Conservation (phyloP, 2,329 filamentous ascomycete species). For the Ascochyta koolunga region DNA sequence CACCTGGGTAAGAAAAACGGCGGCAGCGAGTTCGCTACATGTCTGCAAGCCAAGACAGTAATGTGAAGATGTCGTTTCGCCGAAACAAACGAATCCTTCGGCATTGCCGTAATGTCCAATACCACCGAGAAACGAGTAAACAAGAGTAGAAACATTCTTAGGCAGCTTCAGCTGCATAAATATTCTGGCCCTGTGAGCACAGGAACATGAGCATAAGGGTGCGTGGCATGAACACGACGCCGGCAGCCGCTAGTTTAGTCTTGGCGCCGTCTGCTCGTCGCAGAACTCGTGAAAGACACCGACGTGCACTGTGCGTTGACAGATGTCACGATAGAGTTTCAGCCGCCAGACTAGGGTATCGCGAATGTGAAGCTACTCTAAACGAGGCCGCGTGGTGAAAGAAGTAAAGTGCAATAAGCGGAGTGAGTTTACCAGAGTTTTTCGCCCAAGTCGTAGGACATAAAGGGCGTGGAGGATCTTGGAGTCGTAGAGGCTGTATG, state of each 20-base stretch:
- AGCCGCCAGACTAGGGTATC: constrained; percentile 3
- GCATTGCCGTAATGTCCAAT: not conserved
- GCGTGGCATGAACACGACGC: not conserved
- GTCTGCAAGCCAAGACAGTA: not conserved
- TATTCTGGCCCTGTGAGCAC: constrained; percentile 5
- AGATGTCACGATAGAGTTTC: constrained; percentile 10
- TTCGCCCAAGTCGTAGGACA: not conserved
- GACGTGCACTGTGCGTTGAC: constrained; percentile 11
- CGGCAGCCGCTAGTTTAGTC: not conserved
- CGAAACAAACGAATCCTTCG: not conserved
- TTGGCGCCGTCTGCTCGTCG: constrained; percentile 2
- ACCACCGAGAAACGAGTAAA: constrained; percentile 6
- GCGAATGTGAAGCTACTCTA: constrained; percentile 7
- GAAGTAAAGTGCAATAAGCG: not conserved
- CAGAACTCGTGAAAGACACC: not conserved
- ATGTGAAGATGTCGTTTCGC: not conserved
- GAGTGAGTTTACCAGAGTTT: not conserved
- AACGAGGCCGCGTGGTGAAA: constrained; percentile 9
- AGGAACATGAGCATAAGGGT: not conserved
- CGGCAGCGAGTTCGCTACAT: not conserved
- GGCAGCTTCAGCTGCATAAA: constrained; percentile 9
- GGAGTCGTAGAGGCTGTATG: no score
- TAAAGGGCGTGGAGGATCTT: not conserved
- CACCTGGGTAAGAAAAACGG: not conserved
- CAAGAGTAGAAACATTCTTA: constrained; percentile 11